Percentiles rank a stretch among this genome's conserved stretches.
These are phyloP conservation scores for Cryphonectria nitschkei DNA, from an alignment of 2,329 filamentous ascomycete genomes.

Conservation along the genomic window DNA sequence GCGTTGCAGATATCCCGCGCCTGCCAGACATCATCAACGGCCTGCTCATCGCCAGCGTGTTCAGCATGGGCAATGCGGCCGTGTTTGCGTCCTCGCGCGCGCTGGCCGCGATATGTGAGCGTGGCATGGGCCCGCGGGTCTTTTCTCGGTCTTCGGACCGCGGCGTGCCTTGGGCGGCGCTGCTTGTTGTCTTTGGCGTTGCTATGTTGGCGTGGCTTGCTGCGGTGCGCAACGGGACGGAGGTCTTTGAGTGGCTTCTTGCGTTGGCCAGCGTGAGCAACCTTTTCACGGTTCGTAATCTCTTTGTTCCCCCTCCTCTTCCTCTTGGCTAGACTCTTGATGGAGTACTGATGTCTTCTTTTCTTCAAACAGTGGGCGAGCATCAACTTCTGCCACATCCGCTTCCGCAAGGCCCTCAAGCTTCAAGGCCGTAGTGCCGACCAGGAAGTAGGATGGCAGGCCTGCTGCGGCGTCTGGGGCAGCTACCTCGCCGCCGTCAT, in stretches of 20 bases:
- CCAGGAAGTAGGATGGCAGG: slow-evolving; percentile 39
- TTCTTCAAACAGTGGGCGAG: slow-evolving; percentile 43
- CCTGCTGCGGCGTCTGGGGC: slow-evolving; percentile 36
- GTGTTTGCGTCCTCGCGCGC: slow-evolving; percentile 44
- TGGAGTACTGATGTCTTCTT: background rate
- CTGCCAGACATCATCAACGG: slow-evolving; percentile 25
- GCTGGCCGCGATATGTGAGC: slow-evolving; percentile 40
- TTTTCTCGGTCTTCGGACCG: slow-evolving; percentile 23
- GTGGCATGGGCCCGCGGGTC: slow-evolving; percentile 40
- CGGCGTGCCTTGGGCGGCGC: slow-evolving; percentile 35
- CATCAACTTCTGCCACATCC: slow-evolving; percentile 50
- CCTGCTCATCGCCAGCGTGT: slow-evolving; percentile 34
- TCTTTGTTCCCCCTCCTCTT: too few relatives aligned
- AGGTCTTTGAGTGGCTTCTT: slow-evolving; percentile 51
- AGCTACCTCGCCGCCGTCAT: slow-evolving; percentile 34
- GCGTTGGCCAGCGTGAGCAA: slow-evolving; percentile 55
- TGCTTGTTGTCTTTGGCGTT: slow-evolving; percentile 41
- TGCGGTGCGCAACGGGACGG: slow-evolving; percentile 40
- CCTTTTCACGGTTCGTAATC: slow-evolving; percentile 43
- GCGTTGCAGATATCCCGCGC: slow-evolving; percentile 31
- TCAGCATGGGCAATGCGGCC: slow-evolving; percentile 48
- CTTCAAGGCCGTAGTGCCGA: slow-evolving; percentile 42
- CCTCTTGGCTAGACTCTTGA: background rate
- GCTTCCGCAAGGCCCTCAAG: slow-evolving; percentile 46
- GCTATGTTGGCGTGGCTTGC: slow-evolving; percentile 48